These are phyloP conservation scores for Flaveria floridana DNA, from an alignment of 140 eudicot genomes.

Conservation along the genomic window DNA sequence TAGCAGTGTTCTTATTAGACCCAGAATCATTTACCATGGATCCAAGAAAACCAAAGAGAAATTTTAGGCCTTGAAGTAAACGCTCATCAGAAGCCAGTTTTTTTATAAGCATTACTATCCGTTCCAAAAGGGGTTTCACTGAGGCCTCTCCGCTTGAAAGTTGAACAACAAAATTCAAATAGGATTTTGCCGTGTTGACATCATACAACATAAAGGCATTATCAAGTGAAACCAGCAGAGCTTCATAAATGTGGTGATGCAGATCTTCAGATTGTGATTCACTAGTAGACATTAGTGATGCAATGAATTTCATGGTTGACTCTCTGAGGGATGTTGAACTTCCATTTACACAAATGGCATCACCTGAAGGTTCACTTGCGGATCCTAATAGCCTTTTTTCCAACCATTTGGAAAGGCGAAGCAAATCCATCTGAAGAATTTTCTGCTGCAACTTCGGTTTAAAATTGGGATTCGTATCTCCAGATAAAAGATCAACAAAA, in stretches of 20 bases:
- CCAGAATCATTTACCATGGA: conserved; percentile 63
- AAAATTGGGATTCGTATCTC: conserved; percentile 45
- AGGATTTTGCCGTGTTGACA: conserved; percentile 67
- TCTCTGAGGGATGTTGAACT: conserved; percentile 67
- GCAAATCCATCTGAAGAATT: conserved; percentile 63
- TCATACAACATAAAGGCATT: conserved; percentile 70
- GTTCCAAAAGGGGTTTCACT: conserved; percentile 66
- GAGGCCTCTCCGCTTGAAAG: conserved; percentile 68
- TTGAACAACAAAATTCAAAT: conserved; percentile 65
- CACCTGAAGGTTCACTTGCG: conserved; percentile 42
- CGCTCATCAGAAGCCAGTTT: conserved; percentile 71
- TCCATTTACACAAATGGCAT: conserved; percentile 47
- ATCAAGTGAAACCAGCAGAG: conserved; percentile 70
- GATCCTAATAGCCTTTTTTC: conserved; percentile 79
- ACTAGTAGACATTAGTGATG: conserved; percentile 52
- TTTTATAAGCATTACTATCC: conserved; percentile 56
- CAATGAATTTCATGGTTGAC: conserved; percentile 72
- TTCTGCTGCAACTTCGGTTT: conserved; percentile 60
- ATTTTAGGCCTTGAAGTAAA: conserved; percentile 73
- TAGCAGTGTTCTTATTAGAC: conserved; percentile 43
- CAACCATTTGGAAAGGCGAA: conserved; percentile 72
- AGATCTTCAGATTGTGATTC: conserved; percentile 53
- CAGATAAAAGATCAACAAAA: conserved; percentile 68
- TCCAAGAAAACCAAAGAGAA: conserved; percentile 67
- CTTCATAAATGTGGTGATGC: conserved; percentile 62